These are phyloP conservation scores for Penicillium waksmanii DNA, from an alignment of 495 filamentous ascomycete genomes.

Conservation along the genomic window DNA sequence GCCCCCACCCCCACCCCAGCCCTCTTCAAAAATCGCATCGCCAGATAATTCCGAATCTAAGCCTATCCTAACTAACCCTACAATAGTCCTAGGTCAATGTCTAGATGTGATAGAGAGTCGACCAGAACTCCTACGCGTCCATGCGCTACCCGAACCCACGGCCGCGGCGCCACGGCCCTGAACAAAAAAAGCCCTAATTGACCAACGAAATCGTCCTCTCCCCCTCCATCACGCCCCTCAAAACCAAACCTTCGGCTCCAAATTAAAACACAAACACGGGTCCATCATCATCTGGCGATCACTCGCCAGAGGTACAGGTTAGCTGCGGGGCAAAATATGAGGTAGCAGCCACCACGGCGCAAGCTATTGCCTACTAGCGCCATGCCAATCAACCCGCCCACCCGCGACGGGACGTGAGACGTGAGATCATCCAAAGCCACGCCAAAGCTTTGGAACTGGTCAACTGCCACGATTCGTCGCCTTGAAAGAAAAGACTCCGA, in stretches of 20 bases:
- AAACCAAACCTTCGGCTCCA: slow-evolving; percentile 1
- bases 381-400: slow-evolving; percentile 20
- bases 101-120: slow-evolving; percentile 57
- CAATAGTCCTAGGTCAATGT: slow-evolving; percentile 66
- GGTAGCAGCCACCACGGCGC: slow-evolving; percentile 16
- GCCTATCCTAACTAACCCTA: slow-evolving; percentile 14
- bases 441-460: slow-evolving; percentile 7
- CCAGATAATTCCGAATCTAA: background rate
- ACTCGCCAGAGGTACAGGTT: background rate
- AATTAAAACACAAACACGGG: background rate
- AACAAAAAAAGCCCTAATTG: slow-evolving; percentile 16
- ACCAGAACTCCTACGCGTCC: slow-evolving; percentile 37
- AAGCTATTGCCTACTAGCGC: slow-evolving; percentile 36
- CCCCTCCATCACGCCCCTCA: background rate
- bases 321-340: slow-evolving; percentile 14
- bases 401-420: background rate
- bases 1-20: no score
- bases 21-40: no score
- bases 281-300: background rate
- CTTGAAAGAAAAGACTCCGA: background rate
- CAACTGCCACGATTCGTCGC: slow-evolving; percentile 6
- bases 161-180: slow-evolving; percentile 31
- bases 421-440: slow-evolving; percentile 11
- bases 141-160: slow-evolving; percentile 24
- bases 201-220: background rate